Evolutionary conservation across 768 basidiomycete species (phyloP).

Genomic region (Pisolithus marmoratus): DNA sequence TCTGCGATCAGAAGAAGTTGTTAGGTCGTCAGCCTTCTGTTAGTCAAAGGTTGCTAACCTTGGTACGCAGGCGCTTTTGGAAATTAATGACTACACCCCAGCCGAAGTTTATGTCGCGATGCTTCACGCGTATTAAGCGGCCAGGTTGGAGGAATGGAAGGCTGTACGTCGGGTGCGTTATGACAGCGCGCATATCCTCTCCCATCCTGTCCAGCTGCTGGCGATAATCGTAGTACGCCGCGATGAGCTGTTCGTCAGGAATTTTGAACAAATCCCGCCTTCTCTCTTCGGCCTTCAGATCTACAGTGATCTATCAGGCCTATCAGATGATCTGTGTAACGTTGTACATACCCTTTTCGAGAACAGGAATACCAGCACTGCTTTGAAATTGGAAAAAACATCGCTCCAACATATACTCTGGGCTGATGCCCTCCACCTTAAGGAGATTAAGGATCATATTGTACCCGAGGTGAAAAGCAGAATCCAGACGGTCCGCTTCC

Average conservation of each 20-base stretch:
- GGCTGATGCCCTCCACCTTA: constrained; percentile 97
- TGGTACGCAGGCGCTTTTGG: constrained; percentile 79
- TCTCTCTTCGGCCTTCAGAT: constrained; percentile 70
- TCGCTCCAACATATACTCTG: constrained; percentile 95
- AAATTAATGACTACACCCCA: constrained; percentile 96
- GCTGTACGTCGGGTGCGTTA: constrained; percentile 94
- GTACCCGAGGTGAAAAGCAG: constrained; percentile 97
- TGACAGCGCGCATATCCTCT: constrained; percentile 83
- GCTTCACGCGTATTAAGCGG: constrained; percentile 85
- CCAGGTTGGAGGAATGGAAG: constrained; percentile 91
- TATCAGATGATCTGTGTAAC: background rate
- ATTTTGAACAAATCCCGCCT: constrained; percentile 60
- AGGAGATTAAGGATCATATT: constrained; percentile 99
- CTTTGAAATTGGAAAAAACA: constrained; percentile 99
- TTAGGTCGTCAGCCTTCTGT: background rate
- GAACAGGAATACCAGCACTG: constrained; percentile 77
- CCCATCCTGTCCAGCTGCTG: constrained; percentile 88
- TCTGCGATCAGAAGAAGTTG: constrained; percentile 32
- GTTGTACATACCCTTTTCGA: constrained; percentile 67
- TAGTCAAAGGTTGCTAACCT: constrained; percentile 38
- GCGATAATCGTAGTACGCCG: constrained; percentile 90
- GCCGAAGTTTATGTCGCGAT: constrained; percentile 86
- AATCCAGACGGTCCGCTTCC: constrained; percentile 93
- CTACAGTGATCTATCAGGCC: constrained; percentile 35
- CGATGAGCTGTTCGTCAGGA: constrained; percentile 75